These are phyloP conservation scores for Purshia tridentata DNA, from an alignment of 306 rosid genomes.

Conservation along the genomic window DNA sequence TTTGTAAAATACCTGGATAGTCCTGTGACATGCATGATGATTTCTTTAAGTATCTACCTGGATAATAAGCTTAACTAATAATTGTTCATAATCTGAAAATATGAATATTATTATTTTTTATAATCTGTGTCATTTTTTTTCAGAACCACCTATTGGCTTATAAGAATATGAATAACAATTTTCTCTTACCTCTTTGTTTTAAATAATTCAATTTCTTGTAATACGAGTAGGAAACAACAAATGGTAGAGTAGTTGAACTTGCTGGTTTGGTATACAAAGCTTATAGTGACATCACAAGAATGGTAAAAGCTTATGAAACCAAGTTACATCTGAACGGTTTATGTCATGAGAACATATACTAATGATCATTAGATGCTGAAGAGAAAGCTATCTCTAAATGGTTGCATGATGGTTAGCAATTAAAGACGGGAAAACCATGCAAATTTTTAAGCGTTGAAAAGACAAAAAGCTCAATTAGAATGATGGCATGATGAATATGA, in stretches of 20 bases:
- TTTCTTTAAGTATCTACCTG: background rate
- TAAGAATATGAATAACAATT: background rate
- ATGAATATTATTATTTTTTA: no score
- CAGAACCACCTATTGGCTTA: background rate
- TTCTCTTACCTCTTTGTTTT: background rate
- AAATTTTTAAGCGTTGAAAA: background rate
- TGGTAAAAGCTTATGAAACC: background rate
- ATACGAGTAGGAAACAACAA: background rate
- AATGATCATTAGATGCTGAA: background rate
- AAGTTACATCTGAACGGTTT: constrained; percentile 2
- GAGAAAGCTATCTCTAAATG: background rate
- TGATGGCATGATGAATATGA: background rate
- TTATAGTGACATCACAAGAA: background rate
- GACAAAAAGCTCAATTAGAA: background rate
- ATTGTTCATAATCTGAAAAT: background rate
- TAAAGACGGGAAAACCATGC: background rate
- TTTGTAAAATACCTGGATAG: background rate
- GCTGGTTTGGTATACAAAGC: background rate
- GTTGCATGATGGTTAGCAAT: constrained; percentile 1
- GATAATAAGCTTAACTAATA: background rate
- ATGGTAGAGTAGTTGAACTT: background rate
- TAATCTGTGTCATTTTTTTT: background rate
- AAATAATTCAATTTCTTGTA: background rate
- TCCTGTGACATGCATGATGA: background rate
- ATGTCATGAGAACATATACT: background rate